Evolutionary conservation across 2,329 filamentous ascomycete species (phyloP), one percentile per base, ranked within the genome.

Genomic region (Colletotrichum sp.): DNA sequence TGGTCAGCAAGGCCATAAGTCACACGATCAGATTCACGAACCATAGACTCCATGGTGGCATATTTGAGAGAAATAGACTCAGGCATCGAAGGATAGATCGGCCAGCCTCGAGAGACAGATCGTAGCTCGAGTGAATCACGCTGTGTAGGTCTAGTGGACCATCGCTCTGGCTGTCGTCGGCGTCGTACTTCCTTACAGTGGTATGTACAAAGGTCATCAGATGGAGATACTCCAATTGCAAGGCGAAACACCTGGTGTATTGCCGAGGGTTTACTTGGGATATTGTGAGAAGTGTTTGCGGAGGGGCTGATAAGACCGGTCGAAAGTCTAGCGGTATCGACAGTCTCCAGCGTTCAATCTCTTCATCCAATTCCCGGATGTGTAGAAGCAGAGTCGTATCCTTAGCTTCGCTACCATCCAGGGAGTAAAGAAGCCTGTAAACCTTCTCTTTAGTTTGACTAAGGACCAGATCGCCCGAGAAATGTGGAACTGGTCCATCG

Each of bases 281-380:
- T 15, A 22, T 19, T 5, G 22, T 19, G 6, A 27, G 25, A n/a
- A 60, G 34, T 5, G 27, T 60, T 19, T 60, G 44, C 1, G 48
- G 52, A 5, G 48, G 59, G 4, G 70, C 28, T 8, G 71, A 74
- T 2, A 71, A 36, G 5, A 48, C 59, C 3, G 76, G 77, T 5
- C 77, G 74, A 6, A 78, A 75, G 12, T 73, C 63, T 2, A 28
- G 3, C 1, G 74, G 78, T 2, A 83, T 68, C 0, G 80, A 80
- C n/a, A 82, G 57, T 7, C 82, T 77, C 82, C 82, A 83, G n/a
- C 75, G 74, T 64, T 83, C 82, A 22, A 83, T 78, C n/a, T 83
- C 81, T 27, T 82, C 77, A 8, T 83, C 82, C 2, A 83, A 63
- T 27, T 81, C 77, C 6, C 82, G 80, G 64, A 83, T 80, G 5